Conservation (phyloP, 352 stramenopile genomes). For the Phytophthora idaei region DNA sequence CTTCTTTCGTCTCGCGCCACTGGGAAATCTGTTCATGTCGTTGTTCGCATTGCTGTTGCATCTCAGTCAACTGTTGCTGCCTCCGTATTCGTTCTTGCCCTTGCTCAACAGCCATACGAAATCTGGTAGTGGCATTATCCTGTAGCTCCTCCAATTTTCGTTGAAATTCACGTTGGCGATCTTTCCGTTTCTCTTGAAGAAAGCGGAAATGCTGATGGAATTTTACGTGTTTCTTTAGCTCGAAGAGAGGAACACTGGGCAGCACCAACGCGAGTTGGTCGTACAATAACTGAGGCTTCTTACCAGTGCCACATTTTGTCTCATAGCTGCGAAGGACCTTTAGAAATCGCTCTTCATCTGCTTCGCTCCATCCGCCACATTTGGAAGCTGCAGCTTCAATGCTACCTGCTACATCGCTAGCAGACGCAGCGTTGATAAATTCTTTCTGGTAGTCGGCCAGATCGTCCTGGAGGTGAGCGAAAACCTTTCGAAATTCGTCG, state of each 20-base stretch:
- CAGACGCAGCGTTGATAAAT: conserved; percentile 44
- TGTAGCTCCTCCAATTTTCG: conserved; percentile 42
- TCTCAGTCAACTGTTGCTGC: conserved; percentile 38
- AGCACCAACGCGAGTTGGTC: conserved; percentile 58
- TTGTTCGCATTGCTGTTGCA: conserved; percentile 48
- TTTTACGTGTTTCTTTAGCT: conserved; percentile 61
- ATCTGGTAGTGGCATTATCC: conserved; percentile 31
- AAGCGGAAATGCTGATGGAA: conserved; percentile 69
- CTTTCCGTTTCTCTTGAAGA: conserved; percentile 57
- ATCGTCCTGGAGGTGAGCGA: conserved; percentile 35
- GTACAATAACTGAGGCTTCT: conserved; percentile 65
- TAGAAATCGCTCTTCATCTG: conserved; percentile 68
- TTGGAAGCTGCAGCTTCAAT: conserved; percentile 45
- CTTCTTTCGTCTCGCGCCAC: conserved; percentile 60
- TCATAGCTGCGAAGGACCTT: conserved; percentile 59
- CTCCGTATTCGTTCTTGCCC: conserved; percentile 38
- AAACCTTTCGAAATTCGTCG: conserved; percentile 38
- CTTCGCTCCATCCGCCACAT: conserved; percentile 46
- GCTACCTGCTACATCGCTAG: conserved; percentile 36
- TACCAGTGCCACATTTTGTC: conserved; percentile 34
- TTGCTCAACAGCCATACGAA: conserved; percentile 30
- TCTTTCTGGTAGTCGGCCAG: conserved; percentile 42
- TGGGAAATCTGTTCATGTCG: conserved; percentile 52
- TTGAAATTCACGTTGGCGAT: conserved; percentile 53
- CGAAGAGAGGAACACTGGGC: conserved; percentile 32